Conservation (phyloP, 345 rosid species). For the Populus ilicifolia region DNA sequence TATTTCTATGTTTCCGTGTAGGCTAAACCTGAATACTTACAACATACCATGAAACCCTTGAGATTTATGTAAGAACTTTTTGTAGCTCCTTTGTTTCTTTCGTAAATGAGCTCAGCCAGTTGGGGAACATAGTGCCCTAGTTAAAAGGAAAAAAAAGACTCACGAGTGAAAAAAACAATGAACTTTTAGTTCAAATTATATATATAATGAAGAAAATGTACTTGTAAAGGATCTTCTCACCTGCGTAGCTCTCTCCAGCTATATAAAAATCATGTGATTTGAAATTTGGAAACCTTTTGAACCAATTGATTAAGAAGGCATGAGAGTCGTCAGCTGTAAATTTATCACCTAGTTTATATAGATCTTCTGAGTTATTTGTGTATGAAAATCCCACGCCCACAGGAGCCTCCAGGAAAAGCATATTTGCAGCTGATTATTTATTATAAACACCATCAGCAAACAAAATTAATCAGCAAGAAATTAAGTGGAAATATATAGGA, state of each 20-base stretch:
- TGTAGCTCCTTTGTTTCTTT: constrained; percentile 42
- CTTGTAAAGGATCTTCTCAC: constrained; percentile 17
- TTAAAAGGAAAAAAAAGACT: too few species aligned
- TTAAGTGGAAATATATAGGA: too few species aligned
- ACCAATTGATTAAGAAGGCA: constrained; percentile 59
- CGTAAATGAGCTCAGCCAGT: constrained; percentile 58
- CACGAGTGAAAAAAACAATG: too few species aligned
- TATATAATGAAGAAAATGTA: background rate
- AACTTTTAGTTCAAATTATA: too few species aligned
- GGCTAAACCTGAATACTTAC: too few species aligned
- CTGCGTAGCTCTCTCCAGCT: constrained; percentile 85
- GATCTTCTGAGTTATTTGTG: constrained; percentile 50
- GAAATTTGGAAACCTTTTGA: constrained; percentile 58
- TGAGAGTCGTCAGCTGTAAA: constrained; percentile 57
- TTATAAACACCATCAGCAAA: background rate
- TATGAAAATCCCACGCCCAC: constrained; percentile 87
- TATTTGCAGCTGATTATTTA: constrained; percentile 52
- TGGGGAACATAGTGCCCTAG: constrained; percentile 87
- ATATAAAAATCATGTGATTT: constrained; percentile 60
- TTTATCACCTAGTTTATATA: constrained; percentile 45
- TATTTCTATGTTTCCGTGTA: background rate
- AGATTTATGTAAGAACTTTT: constrained; percentile 47
- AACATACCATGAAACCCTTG: constrained; percentile 66
- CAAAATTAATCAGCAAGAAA: too few species aligned
- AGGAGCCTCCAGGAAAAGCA: constrained; percentile 75